phyloP scores from a whole-genome alignment of 805 yeast genomes.

The Wickerhamomyces bovis region DNA sequence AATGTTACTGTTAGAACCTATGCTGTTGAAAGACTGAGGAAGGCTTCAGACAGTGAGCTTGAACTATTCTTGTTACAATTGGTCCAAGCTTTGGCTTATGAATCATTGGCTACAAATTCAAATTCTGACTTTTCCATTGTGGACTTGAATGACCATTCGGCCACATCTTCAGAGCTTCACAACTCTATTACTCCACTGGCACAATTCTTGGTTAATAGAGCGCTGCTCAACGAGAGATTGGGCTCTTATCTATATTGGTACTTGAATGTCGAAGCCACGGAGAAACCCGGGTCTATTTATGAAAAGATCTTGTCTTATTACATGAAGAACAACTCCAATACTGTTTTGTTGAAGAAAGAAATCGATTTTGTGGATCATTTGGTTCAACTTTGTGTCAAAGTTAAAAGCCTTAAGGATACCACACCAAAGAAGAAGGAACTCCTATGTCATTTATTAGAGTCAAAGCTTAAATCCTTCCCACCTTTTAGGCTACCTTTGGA shows the following conservation, averaged over 20 bases:
- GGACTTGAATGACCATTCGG: constrained; percentile 24
- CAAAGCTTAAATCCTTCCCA: constrained; percentile 37
- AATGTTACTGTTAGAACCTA: constrained; percentile 72
- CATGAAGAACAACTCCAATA: constrained; percentile 27
- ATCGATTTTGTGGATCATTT: constrained; percentile 62
- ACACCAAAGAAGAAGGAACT: constrained; percentile 71
- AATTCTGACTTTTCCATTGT: constrained; percentile 35
- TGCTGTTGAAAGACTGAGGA: constrained; percentile 78
- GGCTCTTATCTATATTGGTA: constrained; percentile 92
- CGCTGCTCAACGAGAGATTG: constrained; percentile 56
- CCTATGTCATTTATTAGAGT: constrained; percentile 40
- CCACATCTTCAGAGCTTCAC: constrained; percentile 18
- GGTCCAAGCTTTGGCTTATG: constrained; percentile 88
- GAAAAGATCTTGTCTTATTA: constrained; percentile 43
- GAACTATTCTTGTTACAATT: constrained; percentile 79
- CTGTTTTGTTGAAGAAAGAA: constrained; percentile 43
- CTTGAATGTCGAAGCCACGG: constrained; percentile 81
- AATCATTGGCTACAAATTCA: constrained; percentile 25
- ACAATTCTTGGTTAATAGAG: constrained; percentile 66
- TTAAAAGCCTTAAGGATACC: constrained; percentile 66
- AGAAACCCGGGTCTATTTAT: constrained; percentile 41
- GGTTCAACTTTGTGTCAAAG: constrained; percentile 55
- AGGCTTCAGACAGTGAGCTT: constrained; percentile 75
- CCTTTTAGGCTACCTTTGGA: constrained; percentile 77
- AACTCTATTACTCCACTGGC: constrained; percentile 54